Evolutionary conservation across 495 filamentous ascomycete genomes (phyloP), one percentile per base, ranked within the genome.

Genomic region (Penicillium atrosanguineum): DNA sequence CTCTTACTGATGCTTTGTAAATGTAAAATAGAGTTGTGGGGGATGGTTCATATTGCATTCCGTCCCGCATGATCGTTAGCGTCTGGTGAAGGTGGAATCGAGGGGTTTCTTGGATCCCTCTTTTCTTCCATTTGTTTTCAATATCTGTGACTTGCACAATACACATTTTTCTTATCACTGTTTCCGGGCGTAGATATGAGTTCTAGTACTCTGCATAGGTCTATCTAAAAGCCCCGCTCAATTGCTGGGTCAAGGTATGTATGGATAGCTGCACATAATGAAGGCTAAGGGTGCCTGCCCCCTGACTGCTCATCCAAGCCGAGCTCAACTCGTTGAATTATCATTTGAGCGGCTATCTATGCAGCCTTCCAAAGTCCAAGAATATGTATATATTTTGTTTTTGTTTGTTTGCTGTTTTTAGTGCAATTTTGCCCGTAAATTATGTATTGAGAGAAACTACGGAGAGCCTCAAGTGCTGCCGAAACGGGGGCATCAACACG

Each of bases 1-100:
- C 96, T 69, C 87, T 98, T 64, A 90, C 82, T 56, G 95, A 98
- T 78, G 82, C 88, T 70, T 77, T 97, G 86, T 98, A 91, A 91
- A 91, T 75, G 64, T 62, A 68, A 62, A 69, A 67, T 65, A 65
- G 47, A 52, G 48, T 60, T 57, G 55, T 55, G 49, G 55, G 55
- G 61, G 50, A 52, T 61, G 53, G 43, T 63, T 59, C 61, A 64
- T 55, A 50, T 55, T 53, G 58, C 57, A 63, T 59, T 46, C 54
- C 62, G 37, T 61, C 63, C 63, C 57, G 57, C 57, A 59, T 64
- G 61, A 64, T 61, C 63, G 63, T 55, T 64, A 67, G 60, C 63
- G 60, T 67, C 61, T 52, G 52, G 40, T 52, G 57, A 65, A 62
- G 46, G 56, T 31, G 18, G 55, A 41, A 55, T 55, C 29, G 36